Evolutionary conservation across 192 early-diverging fungal species (phyloP).

Genomic region (Coemansia sp.): DNA sequence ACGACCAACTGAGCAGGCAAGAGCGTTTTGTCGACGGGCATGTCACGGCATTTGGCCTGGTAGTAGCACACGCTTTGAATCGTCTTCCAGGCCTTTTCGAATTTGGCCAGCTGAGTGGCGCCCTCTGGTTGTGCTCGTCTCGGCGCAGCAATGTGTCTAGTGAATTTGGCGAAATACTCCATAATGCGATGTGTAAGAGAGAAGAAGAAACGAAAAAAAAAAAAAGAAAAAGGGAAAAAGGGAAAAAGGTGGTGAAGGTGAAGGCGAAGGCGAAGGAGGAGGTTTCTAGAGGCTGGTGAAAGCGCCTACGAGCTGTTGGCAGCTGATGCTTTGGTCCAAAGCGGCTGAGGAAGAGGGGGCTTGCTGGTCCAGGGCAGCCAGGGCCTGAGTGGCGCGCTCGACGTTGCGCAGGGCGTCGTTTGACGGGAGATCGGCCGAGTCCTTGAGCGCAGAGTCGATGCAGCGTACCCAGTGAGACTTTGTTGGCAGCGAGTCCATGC

Average conservation of each 20-base stretch:
- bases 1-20: conserved; percentile 70
- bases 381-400: conserved; percentile 34
- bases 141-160: conserved; percentile 58
- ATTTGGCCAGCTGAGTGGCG: conserved; percentile 63
- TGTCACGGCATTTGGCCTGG: conserved; percentile 46
- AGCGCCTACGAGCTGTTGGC: conserved; percentile 26
- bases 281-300: conserved; percentile 8
- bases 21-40: conserved; percentile 66
- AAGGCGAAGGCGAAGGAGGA: neutral
- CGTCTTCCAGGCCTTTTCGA: conserved; percentile 68
- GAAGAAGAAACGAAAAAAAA: neutral
- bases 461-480: conserved; percentile 38
- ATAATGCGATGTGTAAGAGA: conserved; percentile 28
- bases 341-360: neutral
- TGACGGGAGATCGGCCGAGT: conserved; percentile 11
- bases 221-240: neutral
- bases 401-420: conserved; percentile 21
- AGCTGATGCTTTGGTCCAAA: conserved; percentile 23
- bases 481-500: conserved; percentile 42
- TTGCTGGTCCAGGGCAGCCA: conserved; percentile 16
- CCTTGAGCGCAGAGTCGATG: conserved; percentile 25
- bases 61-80: conserved; percentile 45
- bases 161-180: conserved; percentile 69
- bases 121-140: conserved; percentile 59
- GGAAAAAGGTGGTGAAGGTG: neutral